Conservation (phyloP, 1,284 basidiomycete species). For the Bjerkandera adusta region DNA sequence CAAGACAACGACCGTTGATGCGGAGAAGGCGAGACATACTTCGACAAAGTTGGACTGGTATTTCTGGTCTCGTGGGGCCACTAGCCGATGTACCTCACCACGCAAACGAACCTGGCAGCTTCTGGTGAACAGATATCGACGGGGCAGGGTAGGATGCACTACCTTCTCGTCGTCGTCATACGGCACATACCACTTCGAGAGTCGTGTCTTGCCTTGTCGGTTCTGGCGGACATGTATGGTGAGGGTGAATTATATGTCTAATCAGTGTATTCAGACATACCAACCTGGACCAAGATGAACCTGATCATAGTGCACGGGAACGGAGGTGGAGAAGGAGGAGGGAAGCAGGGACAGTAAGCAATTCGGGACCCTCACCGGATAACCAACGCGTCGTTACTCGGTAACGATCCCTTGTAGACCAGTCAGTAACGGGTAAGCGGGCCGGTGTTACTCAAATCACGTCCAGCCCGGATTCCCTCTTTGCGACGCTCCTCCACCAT, state of each 20-base stretch:
- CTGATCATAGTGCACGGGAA: slow-evolving; percentile 93
- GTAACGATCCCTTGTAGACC: too few relatives aligned
- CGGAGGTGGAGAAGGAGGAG: too few relatives aligned
- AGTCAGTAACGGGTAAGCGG: too few relatives aligned
- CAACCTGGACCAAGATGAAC: slow-evolving; percentile 89
- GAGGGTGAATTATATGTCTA: neutral
- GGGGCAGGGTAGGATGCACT: slow-evolving; percentile 3
- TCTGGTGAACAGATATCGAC: too few relatives aligned
- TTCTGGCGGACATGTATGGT: slow-evolving; percentile 53
- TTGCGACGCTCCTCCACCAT: too few relatives aligned
- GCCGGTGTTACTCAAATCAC: too few relatives aligned
- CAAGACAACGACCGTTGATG: neutral
- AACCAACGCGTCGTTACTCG: too few relatives aligned
- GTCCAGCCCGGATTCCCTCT: too few relatives aligned
- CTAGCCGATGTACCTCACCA: slow-evolving; percentile 93
- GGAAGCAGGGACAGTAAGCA: too few relatives aligned
- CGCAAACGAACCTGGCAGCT: slow-evolving; percentile 81
- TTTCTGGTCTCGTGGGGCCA: slow-evolving; percentile 97
- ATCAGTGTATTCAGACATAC: slow-evolving; percentile 19
- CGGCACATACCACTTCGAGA: slow-evolving; percentile 97
- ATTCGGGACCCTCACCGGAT: too few relatives aligned
- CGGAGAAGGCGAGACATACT: slow-evolving; percentile 45
- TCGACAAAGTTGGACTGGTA: slow-evolving; percentile 99
- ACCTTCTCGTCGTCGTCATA: slow-evolving; percentile 97
- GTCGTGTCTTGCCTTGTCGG: slow-evolving; percentile 94